phyloP scores from a whole-genome alignment of 306 rosid species.

The Dryas alaskensis region DNA sequence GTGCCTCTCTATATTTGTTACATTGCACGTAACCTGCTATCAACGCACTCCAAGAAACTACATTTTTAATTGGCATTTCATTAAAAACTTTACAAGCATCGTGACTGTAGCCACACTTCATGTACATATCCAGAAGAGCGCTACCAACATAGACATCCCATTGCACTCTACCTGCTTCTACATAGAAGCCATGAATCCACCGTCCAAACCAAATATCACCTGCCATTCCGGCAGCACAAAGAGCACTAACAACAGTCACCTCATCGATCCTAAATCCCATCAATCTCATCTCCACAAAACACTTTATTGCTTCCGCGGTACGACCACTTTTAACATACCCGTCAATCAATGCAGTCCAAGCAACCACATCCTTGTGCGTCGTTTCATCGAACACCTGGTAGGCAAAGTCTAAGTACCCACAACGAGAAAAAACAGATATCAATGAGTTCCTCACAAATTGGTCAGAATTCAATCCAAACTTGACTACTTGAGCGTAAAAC shows the following conservation, averaged over 20 bases:
- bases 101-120: constrained; percentile 41
- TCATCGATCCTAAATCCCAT: constrained; percentile 2
- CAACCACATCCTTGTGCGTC: constrained; percentile 49
- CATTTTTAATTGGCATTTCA: constrained; percentile 38
- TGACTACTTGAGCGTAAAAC: constrained; percentile 24
- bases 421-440: constrained; percentile 49
- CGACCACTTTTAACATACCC: constrained; percentile 47
- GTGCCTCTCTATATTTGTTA: constrained; percentile 34
- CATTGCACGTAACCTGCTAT: constrained; percentile 75
- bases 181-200: constrained; percentile 20
- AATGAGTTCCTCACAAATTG: constrained; percentile 51
- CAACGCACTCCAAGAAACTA: constrained; percentile 67
- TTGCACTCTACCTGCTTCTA: constrained; percentile 11
- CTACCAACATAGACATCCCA: constrained; percentile 16
- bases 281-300: constrained; percentile 14
- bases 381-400: constrained; percentile 43
- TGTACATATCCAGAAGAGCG: constrained; percentile 22
- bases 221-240: constrained; percentile 11
- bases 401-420: constrained; percentile 43
- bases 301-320: constrained; percentile 8
- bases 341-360: constrained; percentile 63
- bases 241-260: constrained; percentile 18
- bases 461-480: constrained; percentile 50
- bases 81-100: constrained; percentile 50
- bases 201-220: constrained; percentile 8